These are phyloP conservation scores for Thalassiosira sp. DNA, from an alignment of 352 stramenopile genomes.

Conservation along the genomic window DNA sequence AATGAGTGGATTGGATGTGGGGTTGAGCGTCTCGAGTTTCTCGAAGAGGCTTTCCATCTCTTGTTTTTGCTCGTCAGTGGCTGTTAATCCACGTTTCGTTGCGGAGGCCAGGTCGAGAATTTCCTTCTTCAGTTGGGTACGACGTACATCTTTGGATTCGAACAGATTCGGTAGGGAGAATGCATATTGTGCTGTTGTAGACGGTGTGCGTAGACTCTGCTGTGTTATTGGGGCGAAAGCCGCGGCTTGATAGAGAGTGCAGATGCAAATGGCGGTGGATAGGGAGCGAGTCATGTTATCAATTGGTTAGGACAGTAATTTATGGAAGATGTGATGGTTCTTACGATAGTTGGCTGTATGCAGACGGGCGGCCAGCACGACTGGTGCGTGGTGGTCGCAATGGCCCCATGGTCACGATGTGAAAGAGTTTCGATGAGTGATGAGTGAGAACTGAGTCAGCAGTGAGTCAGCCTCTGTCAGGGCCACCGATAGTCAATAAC, in stretches of 20 bases:
- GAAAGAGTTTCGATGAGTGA: too few relatives aligned
- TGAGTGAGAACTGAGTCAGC: neutral
- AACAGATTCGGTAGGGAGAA: slow-evolving; percentile 12
- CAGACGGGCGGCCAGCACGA: too few relatives aligned
- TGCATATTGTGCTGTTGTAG: neutral
- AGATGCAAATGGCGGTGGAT: neutral
- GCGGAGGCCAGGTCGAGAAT: slow-evolving; percentile 37
- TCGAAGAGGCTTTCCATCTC: slow-evolving; percentile 50
- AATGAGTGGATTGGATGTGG: slow-evolving; percentile 41
- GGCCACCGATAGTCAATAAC: neutral
- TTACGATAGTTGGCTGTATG: too few relatives aligned
- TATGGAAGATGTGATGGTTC: neutral
- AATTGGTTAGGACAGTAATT: neutral
- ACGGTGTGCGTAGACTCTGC: neutral
- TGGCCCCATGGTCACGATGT: too few relatives aligned
- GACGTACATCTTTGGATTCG: slow-evolving; percentile 2
- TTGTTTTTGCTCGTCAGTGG: slow-evolving; percentile 46
- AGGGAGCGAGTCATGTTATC: neutral
- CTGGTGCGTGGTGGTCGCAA: too few relatives aligned
- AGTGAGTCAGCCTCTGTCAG: neutral
- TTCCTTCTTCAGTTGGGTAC: slow-evolving; percentile 48
- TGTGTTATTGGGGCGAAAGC: neutral
- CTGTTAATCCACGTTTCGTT: slow-evolving; percentile 50
- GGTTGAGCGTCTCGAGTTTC: slow-evolving; percentile 55
- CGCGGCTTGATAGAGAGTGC: neutral